phyloP scores from a whole-genome alignment of 106 monocot species.

The Acanthochlamys bracteata region DNA sequence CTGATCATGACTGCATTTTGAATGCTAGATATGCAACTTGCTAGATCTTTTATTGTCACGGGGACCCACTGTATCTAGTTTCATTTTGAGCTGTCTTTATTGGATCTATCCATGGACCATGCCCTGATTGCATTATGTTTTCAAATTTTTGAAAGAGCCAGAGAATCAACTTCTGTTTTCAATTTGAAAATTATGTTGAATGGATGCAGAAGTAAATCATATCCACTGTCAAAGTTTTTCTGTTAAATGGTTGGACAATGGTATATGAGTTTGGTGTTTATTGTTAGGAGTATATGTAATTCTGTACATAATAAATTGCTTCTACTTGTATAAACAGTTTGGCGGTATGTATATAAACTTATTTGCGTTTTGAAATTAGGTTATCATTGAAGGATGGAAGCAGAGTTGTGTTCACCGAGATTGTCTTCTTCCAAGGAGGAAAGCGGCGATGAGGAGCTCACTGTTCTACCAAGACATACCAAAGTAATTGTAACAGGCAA shows the following conservation, averaged over 20 bases:
- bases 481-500: slow-evolving; percentile 34
- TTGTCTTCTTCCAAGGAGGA: slow-evolving; percentile 1
- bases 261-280: too few relatives aligned
- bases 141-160: too few relatives aligned
- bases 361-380: neutral
- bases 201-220: too few relatives aligned
- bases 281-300: neutral
- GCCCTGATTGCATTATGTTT: too few relatives aligned
- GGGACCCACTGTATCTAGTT: neutral
- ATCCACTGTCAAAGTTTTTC: too few relatives aligned
- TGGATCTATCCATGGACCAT: neutral
- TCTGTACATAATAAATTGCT: neutral
- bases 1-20: neutral
- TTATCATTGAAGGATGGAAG: neutral
- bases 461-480: slow-evolving; percentile 24
- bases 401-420: slow-evolving; percentile 2
- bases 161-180: too few relatives aligned
- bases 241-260: too few relatives aligned
- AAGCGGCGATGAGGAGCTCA: slow-evolving; percentile 23
- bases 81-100: neutral
- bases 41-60: neutral
- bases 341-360: neutral
- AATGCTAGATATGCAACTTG: neutral
- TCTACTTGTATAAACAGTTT: neutral
- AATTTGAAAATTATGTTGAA: too few relatives aligned